Base-by-base conservation (phyloP, 805 yeast genomes). In the Pichia exigua region DNA sequence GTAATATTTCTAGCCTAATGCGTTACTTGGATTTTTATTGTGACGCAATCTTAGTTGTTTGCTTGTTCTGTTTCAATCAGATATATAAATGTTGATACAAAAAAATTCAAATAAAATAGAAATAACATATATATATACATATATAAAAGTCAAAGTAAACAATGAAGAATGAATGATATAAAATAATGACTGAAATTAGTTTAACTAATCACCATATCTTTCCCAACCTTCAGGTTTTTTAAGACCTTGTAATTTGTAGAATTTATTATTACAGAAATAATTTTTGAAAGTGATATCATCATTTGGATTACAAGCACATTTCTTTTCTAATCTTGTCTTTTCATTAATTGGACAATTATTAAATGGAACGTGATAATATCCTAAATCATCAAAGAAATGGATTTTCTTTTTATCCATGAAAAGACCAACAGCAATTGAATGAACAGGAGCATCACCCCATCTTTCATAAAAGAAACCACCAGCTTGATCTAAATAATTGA, bases 371-470 rank as follows among this genome's bases (percentile, higher is more conserved):
- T 88, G 96, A 72, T 65, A 85, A 69, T 89, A 88, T 48, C 96
- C 96, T 56, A 88, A 78, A 62, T 88, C 95, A 54, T 80, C 85
- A 65, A 90, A 90, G 75, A 85, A 81, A 63, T 89, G 95, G 47
- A 89, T 70, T 62, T 83, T 73, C 55, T 79, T 81, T 65, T 77
- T 80, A 50, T 85, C 81, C 66, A 87, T 65, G 71, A 89, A 86
- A 57, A 89, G 71, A 5, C 94, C 73, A 21, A 87, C 96, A 32
- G 94, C 96, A 61, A 88, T 82, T 7, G 95, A 85, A 68, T 88
- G 96, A 47, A 88, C 84, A 38, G 96, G 96, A 27, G 95, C 96
- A 68, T 88, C 96, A 60, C 96, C 95, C 96, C 95, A 87, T 69
- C 96, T 78, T 73, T 86, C 90, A 67, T 88, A 89, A 72, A 85